phyloP scores from a whole-genome alignment of 345 rosid species.

The Salix viminalis region DNA sequence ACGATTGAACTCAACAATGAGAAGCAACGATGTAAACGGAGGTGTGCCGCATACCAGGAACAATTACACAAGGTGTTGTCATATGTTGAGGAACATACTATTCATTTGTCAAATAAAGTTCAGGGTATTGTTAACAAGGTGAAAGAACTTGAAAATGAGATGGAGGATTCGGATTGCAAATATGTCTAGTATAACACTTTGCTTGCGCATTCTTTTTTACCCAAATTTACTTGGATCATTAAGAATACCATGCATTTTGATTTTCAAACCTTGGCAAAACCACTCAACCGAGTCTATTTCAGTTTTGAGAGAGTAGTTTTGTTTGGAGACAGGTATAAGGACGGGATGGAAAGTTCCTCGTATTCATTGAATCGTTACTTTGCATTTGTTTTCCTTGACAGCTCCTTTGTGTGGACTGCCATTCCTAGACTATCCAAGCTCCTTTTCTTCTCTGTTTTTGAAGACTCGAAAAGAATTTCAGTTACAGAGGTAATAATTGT shows the following conservation, averaged over 20 bases:
- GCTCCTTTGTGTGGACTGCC: too few species aligned
- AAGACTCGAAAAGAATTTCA: too few species aligned
- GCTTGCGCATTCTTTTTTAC: constrained; percentile 14
- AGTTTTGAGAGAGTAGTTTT: too few species aligned
- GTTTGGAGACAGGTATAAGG: too few species aligned
- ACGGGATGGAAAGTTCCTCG: too few species aligned
- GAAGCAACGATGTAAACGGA: constrained; percentile 38
- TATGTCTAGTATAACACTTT: constrained; percentile 10
- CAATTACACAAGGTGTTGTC: constrained; percentile 29
- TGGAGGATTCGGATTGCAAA: constrained; percentile 23
- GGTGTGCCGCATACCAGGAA: constrained; percentile 38
- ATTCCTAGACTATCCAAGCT: too few species aligned
- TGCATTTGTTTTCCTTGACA: too few species aligned
- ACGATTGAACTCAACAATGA: constrained; percentile 44
- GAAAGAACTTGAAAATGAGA: constrained; percentile 37
- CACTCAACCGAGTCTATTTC: too few species aligned
- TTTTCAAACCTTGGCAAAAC: too few species aligned
- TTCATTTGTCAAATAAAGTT: constrained; percentile 38
- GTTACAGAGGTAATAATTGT: too few species aligned
- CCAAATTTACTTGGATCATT: not conserved
- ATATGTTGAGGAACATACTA: constrained; percentile 42
- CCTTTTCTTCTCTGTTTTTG: too few species aligned
- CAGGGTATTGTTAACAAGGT: constrained; percentile 34
- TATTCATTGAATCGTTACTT: too few species aligned
- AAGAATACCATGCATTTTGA: not conserved